A percentile compares a stretch with the other conserved stretches of the same genome.
These are phyloP conservation scores for Jatropha podagrica DNA, from an alignment of 441 rosid genomes.

Conservation along the genomic window DNA sequence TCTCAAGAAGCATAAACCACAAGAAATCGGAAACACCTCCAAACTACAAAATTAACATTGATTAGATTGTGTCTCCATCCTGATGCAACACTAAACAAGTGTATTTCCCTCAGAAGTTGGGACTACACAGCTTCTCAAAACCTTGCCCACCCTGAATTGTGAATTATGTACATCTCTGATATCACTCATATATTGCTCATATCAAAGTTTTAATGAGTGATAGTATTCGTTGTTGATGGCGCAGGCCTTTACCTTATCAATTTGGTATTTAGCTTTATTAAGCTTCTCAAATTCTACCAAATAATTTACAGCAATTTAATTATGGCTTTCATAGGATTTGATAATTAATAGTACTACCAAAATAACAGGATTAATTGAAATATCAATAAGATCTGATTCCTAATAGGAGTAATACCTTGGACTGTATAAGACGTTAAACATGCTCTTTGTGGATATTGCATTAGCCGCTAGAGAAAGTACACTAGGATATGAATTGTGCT, in stretches of 20 bases:
- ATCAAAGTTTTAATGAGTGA: neutral
- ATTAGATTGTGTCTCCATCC: neutral
- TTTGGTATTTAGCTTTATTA: neutral
- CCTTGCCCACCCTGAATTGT: neutral
- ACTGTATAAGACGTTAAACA: conserved; percentile 77
- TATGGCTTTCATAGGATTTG: neutral
- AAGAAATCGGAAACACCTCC: neutral
- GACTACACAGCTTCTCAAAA: neutral
- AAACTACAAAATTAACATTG: neutral
- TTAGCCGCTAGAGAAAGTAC: conserved; percentile 63
- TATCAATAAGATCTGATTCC: neutral
- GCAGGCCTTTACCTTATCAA: neutral
- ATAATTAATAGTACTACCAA: neutral
- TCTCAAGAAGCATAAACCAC: neutral
- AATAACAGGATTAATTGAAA: neutral
- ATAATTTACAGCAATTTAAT: neutral
- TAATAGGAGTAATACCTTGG: conserved; percentile 60
- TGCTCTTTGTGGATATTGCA: conserved; percentile 66
- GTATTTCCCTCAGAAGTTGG: neutral
- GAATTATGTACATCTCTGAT: neutral
- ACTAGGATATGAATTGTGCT: conserved; percentile 51
- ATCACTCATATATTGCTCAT: neutral
- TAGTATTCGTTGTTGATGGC: neutral
- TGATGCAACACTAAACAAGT: neutral
- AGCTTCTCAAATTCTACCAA: conserved; percentile 2